These are phyloP conservation scores for Komagataella pastoris DNA, from an alignment of 805 yeast species.

Conservation along the genomic window DNA sequence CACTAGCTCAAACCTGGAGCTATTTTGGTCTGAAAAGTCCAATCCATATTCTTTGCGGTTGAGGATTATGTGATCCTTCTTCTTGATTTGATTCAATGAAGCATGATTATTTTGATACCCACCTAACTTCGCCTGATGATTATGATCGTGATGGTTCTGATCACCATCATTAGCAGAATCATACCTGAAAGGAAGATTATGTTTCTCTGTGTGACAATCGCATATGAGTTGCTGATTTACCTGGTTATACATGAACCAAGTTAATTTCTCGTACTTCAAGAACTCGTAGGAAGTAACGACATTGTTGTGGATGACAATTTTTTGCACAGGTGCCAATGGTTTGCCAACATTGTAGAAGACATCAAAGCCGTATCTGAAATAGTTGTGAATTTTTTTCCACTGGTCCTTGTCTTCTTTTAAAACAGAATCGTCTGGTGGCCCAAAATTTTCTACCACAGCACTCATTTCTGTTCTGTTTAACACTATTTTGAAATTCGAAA, in stretches of 20 bases:
- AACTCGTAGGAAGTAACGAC: slow-evolving; percentile 37
- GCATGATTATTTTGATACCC: background rate
- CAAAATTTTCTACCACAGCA: slow-evolving; percentile 29
- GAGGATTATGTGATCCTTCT: slow-evolving; percentile 14
- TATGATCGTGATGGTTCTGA: background rate
- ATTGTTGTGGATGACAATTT: slow-evolving; percentile 38
- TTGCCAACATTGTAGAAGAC: slow-evolving; percentile 24
- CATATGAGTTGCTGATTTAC: background rate
- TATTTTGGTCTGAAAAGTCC: slow-evolving; percentile 6
- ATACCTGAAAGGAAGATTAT: background rate
- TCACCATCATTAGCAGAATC: background rate
- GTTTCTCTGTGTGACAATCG: background rate
- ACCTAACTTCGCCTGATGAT: background rate
- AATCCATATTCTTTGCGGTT: slow-evolving; percentile 20
- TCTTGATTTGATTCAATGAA: slow-evolving; percentile 2
- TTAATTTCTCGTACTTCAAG: slow-evolving; percentile 38
- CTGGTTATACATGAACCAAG: slow-evolving; percentile 21
- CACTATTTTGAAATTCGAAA: slow-evolving; percentile 8
- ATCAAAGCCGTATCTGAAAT: slow-evolving; percentile 41
- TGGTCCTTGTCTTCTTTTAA: slow-evolving; percentile 17
- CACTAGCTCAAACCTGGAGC: slow-evolving; percentile 13
- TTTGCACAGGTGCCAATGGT: slow-evolving; percentile 20
- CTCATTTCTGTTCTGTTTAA: slow-evolving; percentile 37
- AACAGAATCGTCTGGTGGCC: slow-evolving; percentile 44
- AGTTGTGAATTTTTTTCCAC: slow-evolving; percentile 35